Conservation (phyloP, 176 grass and related monocot genomes). For the Thinopyrum elongatum region DNA sequence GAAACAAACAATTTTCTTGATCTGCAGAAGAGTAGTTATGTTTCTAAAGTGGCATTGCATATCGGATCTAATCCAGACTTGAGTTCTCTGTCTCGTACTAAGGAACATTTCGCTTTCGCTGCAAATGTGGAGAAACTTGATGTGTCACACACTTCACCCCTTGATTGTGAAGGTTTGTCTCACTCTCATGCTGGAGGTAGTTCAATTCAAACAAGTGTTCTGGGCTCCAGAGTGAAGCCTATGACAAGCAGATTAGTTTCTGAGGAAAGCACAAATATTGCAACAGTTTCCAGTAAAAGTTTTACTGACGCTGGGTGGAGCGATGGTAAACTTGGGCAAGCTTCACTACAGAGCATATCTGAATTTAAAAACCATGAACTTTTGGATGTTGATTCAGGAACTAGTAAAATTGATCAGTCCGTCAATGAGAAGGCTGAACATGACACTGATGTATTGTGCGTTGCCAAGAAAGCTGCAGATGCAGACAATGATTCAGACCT, state of each 20-base stretch:
- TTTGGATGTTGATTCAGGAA: conserved; percentile 57
- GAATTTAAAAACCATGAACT: conserved; percentile 43
- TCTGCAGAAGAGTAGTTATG: conserved; percentile 21
- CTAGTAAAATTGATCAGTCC: conserved; percentile 35
- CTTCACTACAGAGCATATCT: conserved; percentile 39
- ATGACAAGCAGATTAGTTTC: conserved; percentile 41
- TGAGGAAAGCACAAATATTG: conserved; percentile 54
- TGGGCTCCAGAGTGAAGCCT: conserved; percentile 25
- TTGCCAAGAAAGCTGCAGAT: background rate
- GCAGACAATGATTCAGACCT: conserved; percentile 12
- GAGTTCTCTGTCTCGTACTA: conserved; percentile 9
- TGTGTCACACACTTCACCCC: background rate
- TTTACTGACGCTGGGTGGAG: conserved; percentile 31
- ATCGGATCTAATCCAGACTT: conserved; percentile 26
- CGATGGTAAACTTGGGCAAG: conserved; percentile 36
- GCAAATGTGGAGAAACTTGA: conserved; percentile 29
- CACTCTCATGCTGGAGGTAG: background rate
- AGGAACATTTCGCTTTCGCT: conserved; percentile 9
- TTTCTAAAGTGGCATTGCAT: conserved; percentile 30
- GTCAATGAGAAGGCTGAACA: conserved; percentile 27
- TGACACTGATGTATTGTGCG: conserved; percentile 18
- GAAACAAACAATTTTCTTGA: conserved; percentile 39
- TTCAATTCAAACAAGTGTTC: conserved; percentile 27
- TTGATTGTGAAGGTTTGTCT: conserved; percentile 24
- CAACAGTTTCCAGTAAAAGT: conserved; percentile 34